Evolutionary conservation across 345 rosid species (phyloP).

Genomic region (Eucalyptus dawsonii): DNA sequence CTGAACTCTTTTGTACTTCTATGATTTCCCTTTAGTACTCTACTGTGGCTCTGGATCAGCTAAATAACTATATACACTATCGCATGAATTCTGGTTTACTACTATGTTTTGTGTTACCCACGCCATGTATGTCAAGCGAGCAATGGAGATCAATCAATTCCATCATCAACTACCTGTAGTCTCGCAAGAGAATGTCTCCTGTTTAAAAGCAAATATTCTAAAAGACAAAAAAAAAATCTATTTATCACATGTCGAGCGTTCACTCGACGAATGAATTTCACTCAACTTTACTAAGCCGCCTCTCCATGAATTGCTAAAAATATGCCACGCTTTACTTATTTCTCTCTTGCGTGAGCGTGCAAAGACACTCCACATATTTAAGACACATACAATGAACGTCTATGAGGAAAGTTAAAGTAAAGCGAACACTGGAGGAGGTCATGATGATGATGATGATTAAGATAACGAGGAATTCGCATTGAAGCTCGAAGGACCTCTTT

Average conservation of each 20-base stretch:
- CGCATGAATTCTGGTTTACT: not conserved
- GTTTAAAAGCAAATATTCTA: not conserved
- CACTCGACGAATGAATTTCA: not conserved
- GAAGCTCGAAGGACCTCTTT: conserved; percentile 1
- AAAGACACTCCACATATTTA: not conserved
- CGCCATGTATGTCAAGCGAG: not conserved
- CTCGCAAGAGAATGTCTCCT: not conserved
- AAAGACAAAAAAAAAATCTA: not conserved
- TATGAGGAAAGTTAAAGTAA: not conserved
- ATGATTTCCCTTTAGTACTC: not conserved
- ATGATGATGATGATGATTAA: not conserved
- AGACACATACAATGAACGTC: not conserved
- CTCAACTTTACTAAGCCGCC: not conserved
- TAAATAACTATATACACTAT: not conserved
- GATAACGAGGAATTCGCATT: not conserved
- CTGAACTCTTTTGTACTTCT: not conserved
- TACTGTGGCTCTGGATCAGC: not conserved
- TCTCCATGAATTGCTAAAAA: not conserved
- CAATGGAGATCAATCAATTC: not conserved
- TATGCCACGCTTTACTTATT: not conserved
- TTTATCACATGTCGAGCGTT: not conserved
- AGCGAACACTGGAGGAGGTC: not conserved
- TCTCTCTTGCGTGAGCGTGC: not conserved
- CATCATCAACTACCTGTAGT: not conserved
- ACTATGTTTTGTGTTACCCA: not conserved